These are phyloP conservation scores for Aspergillus candidus DNA, from an alignment of 2,329 filamentous ascomycete genomes.

Conservation along the genomic window DNA sequence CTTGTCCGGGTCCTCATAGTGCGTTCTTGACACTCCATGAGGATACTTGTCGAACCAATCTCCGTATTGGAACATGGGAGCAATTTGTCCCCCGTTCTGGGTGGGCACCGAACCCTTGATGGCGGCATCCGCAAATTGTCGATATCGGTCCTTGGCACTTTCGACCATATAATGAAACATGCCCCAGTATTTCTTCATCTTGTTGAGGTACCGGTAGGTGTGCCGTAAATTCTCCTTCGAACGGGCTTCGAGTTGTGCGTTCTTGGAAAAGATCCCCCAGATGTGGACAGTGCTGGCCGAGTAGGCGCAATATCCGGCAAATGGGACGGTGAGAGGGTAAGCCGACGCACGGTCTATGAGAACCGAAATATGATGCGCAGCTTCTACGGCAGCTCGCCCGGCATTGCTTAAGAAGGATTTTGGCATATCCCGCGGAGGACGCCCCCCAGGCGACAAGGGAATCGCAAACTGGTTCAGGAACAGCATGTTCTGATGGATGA, in stretches of 20 bases:
- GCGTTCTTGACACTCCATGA: slow-evolving; percentile 76
- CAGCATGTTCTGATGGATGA: slow-evolving; percentile 80
- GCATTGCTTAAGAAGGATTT: slow-evolving; percentile 71
- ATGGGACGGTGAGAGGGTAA: slow-evolving; percentile 79
- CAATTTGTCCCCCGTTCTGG: slow-evolving; percentile 36
- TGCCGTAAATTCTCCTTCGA: slow-evolving; percentile 79
- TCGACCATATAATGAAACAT: slow-evolving; percentile 98
- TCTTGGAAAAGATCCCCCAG: slow-evolving; percentile 82
- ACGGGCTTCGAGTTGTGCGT: slow-evolving; percentile 64
- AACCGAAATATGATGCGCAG: slow-evolving; percentile 80
- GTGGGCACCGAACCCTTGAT: slow-evolving; percentile 53
- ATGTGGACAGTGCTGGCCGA: slow-evolving; percentile 92
- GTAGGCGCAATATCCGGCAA: slow-evolving; percentile 92
- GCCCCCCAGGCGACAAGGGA: slow-evolving; percentile 58
- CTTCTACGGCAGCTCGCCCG: slow-evolving; percentile 68
- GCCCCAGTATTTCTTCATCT: slow-evolving; percentile 97
- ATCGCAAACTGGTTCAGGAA: slow-evolving; percentile 87
- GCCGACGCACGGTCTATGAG: slow-evolving; percentile 74
- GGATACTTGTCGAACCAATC: slow-evolving; percentile 98
- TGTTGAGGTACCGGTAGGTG: slow-evolving; percentile 84
- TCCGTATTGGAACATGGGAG: slow-evolving; percentile 82
- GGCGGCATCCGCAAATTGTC: slow-evolving; percentile 74
- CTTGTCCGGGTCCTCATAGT: slow-evolving; percentile 70
- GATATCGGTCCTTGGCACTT: slow-evolving; percentile 82
- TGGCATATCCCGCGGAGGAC: slow-evolving; percentile 64